Conservation (phyloP, 1,139 yeast genomes). For the Lodderomyces pseudojiufengensis region DNA sequence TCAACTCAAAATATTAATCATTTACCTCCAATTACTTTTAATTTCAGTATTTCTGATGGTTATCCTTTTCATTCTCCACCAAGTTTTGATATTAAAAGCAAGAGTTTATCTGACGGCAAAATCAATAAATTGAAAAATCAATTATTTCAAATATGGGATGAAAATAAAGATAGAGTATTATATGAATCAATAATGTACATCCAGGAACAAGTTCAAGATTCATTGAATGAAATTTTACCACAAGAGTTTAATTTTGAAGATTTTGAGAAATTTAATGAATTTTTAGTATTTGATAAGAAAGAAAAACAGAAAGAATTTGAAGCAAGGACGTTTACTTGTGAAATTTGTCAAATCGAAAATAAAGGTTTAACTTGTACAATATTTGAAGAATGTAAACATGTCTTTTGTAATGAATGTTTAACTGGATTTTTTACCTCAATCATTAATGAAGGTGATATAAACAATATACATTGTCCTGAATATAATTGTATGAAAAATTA, state of each 20-base stretch:
- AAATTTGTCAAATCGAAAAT: slow-evolving; percentile 53
- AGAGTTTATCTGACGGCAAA: slow-evolving; percentile 3
- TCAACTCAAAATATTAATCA: slow-evolving; percentile 9
- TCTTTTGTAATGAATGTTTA: slow-evolving; percentile 52
- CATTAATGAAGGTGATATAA: slow-evolving; percentile 50
- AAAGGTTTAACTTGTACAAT: slow-evolving; percentile 46
- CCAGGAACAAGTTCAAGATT: slow-evolving; percentile 23
- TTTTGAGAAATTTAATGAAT: slow-evolving; percentile 13
- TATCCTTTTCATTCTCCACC: slow-evolving; percentile 34
- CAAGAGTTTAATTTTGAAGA: slow-evolving; percentile 12
- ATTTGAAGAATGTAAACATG: slow-evolving; percentile 48
- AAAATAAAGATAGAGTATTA: slow-evolving; percentile 39
- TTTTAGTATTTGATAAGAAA: slow-evolving; percentile 7
- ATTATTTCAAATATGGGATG: slow-evolving; percentile 33
- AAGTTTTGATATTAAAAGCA: slow-evolving; percentile 20
- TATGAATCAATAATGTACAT: slow-evolving; percentile 46
- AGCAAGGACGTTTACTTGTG: slow-evolving; percentile 46
- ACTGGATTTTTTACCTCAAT: slow-evolving; percentile 41
- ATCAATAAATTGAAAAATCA: slow-evolving; percentile 14
- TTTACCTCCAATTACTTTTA: slow-evolving; percentile 31
- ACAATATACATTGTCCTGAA: slow-evolving; percentile 59
- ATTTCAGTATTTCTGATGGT: slow-evolving; percentile 23
- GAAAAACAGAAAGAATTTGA: slow-evolving; percentile 28
- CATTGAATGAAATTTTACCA: slow-evolving; percentile 9
- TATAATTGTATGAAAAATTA: slow-evolving; percentile 39